Evolutionary conservation across 2,329 filamentous ascomycete species (phyloP), one percentile per base, ranked within the genome.

Genomic region (Ophiostoma montium): DNA sequence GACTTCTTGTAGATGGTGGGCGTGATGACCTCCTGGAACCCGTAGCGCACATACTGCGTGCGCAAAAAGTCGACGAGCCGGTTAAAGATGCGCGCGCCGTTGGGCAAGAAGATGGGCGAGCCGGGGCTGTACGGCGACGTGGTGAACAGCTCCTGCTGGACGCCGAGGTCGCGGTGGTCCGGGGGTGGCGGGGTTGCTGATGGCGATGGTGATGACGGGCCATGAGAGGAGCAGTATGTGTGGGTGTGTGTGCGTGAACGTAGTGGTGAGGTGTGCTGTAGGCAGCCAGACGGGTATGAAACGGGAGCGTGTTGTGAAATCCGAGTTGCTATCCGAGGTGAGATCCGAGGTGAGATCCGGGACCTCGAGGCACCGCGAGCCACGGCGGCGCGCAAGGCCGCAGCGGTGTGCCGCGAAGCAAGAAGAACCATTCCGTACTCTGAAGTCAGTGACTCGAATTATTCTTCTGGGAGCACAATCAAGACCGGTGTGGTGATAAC

Each of bases 1-100:
- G 84, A 80, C 62, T 85, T 86, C 61, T 94, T 94, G 70, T 92
- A 94, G 60, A 94, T 92, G 45, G 81, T 92, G 2, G 88, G 87
- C 8, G 86, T 92, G 57, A 94, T 80, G 55, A 94, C 87, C 63
- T 94, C 87, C 56, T 88, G 75, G 62, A 90, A 94, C 52, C 87
- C 87, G 65, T 90, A 92, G 55, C 80, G 76, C 23, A 82, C 76
- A 60, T 94, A 94, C 61, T 94, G 86, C 52, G 81, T 80, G 54
- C 87, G 83, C 50, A 94, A 72, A 60, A 92, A 94, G 39, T 82
- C 74, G 52, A 87, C 78, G 19, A 94, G 76, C 49, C 86, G 83
- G 61, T 92, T 89, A 69, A 94, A 88, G 57, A 94, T 77, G 50
- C 80, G 79, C 0, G 87, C 75, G 55, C 88, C 88, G 60, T 86